Conservation (phyloP, 2,329 filamentous ascomycete genomes). For the Metarhizium anisopliae region DNA sequence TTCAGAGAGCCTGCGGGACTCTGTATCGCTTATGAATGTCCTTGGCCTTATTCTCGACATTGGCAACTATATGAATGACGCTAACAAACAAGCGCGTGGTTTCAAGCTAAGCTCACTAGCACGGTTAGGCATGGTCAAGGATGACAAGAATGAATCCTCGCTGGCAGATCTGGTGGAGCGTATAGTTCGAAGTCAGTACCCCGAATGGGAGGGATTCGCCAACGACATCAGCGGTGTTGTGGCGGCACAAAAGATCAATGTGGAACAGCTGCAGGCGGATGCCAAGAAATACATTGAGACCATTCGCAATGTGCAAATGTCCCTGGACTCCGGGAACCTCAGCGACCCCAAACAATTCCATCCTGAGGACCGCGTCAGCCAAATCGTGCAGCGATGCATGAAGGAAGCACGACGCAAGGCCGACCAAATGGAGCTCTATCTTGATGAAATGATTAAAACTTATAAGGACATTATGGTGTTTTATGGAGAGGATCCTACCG, state of each 20-base stretch:
- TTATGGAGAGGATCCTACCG: constrained; percentile 86
- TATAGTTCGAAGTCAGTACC: constrained; percentile 92
- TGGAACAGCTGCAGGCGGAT: constrained; percentile 81
- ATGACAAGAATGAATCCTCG: constrained; percentile 96
- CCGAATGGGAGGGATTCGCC: constrained; percentile 85
- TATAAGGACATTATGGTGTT: constrained; percentile 96
- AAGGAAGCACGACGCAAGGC: constrained; percentile 94
- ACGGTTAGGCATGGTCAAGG: constrained; percentile 93
- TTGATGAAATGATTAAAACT: constrained; percentile 84
- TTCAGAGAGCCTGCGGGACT: constrained; percentile 83
- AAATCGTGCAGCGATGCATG: constrained; percentile 88
- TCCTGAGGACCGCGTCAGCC: constrained; percentile 87
- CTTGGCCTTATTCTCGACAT: constrained; percentile 94
- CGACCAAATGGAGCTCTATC: constrained; percentile 86
- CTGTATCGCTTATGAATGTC: constrained; percentile 90
- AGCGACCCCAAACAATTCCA: constrained; percentile 98
- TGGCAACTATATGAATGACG: constrained; percentile 99
- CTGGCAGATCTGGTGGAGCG: constrained; percentile 93
- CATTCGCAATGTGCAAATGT: constrained; percentile 86
- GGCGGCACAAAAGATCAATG: constrained; percentile 79
- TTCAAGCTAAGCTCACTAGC: constrained; percentile 97
- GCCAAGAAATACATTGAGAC: constrained; percentile 91
- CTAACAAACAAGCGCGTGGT: constrained; percentile 93
- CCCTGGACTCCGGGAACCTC: constrained; percentile 85
- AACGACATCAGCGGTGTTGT: constrained; percentile 78